These are phyloP conservation scores for Lachnellula subtilissima DNA, from an alignment of 2,329 filamentous ascomycete genomes.

Conservation along the genomic window DNA sequence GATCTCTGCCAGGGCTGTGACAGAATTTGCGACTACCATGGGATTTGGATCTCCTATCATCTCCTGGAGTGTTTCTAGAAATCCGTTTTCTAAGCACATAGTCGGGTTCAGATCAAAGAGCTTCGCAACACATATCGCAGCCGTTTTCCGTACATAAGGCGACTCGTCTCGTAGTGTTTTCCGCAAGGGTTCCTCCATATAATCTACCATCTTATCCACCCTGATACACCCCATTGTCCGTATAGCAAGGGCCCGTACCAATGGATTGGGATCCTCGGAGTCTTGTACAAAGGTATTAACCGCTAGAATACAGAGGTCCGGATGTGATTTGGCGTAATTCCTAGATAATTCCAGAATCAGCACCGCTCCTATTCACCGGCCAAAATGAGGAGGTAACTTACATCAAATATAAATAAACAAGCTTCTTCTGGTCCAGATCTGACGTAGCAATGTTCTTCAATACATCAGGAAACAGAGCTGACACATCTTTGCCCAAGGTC, in stretches of 20 bases:
- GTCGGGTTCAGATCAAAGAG: constrained; percentile 89
- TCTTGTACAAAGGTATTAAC: constrained; percentile 99
- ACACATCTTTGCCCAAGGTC: constrained; percentile 98
- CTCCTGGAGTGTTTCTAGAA: constrained; percentile 88
- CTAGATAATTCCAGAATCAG: constrained; percentile 40
- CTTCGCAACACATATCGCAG: constrained; percentile 95
- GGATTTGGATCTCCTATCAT: constrained; percentile 96
- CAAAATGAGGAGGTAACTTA: constrained; percentile 34
- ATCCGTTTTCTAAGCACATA: constrained; percentile 95
- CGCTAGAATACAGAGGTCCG: constrained; percentile 94
- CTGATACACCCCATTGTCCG: constrained; percentile 98
- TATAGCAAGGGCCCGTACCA: constrained; percentile 91
- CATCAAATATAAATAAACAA: constrained; percentile 98
- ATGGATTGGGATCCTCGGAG: constrained; percentile 94
- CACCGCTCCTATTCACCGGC: not conserved
- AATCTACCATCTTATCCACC: constrained; percentile 99
- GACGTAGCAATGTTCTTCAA: constrained; percentile 96
- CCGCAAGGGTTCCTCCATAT: constrained; percentile 96
- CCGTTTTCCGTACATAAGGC: constrained; percentile 96
- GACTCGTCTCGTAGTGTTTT: constrained; percentile 97
- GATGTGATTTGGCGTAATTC: constrained; percentile 99
- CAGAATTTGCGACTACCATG: constrained; percentile 98
- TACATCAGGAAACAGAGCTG: constrained; percentile 92
- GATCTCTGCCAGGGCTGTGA: constrained; percentile 90
- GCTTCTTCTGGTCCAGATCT: constrained; percentile 98